A percentile compares a stretch with the other conserved stretches of the same genome.
Evolutionary conservation across 768 basidiomycete species (phyloP).

Genomic region (Mycena galericulata): DNA sequence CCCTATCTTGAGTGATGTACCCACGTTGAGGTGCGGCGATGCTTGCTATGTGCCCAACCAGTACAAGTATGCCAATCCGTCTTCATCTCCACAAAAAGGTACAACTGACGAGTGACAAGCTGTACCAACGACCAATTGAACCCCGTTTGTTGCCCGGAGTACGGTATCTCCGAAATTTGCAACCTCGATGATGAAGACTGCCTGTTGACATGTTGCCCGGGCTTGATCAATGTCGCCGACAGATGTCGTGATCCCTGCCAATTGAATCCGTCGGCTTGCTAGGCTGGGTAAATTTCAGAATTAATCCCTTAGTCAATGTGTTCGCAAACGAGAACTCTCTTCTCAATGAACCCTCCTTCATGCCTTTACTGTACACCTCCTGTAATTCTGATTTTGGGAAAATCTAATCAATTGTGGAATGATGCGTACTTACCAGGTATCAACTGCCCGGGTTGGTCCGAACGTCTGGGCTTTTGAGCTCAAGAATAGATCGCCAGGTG

Average conservation of each 20-base stretch:
- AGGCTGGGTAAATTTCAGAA: too few species aligned
- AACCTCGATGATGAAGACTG: conserved; percentile 19
- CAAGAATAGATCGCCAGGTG: too few species aligned
- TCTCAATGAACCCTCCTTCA: too few species aligned
- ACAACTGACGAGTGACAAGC: conserved; percentile 5
- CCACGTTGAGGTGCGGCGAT: conserved; percentile 15
- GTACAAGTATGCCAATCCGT: conserved; percentile 7
- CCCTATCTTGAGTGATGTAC: conserved; percentile 8
- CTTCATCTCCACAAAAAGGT: neutral
- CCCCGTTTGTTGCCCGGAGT: conserved; percentile 14
- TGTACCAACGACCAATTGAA: conserved; percentile 15
- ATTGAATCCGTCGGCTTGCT: conserved; percentile 10
- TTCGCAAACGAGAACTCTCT: too few species aligned
- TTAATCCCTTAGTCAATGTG: too few species aligned
- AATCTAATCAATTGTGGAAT: too few species aligned
- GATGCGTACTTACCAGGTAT: too few species aligned
- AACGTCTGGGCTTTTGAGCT: too few species aligned
- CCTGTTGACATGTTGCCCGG: conserved; percentile 25
- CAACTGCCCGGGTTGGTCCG: too few species aligned
- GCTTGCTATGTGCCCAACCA: conserved; percentile 13
- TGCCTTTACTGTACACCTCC: too few species aligned
- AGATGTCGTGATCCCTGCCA: conserved; percentile 32
- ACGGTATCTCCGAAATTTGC: conserved; percentile 19
- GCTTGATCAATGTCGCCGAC: conserved; percentile 24
- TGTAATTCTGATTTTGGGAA: too few species aligned